A percentile compares a stretch with the other conserved stretches of the same genome.
Conservation (phyloP, 768 basidiomycete genomes). For the Amanita rubescens region DNA sequence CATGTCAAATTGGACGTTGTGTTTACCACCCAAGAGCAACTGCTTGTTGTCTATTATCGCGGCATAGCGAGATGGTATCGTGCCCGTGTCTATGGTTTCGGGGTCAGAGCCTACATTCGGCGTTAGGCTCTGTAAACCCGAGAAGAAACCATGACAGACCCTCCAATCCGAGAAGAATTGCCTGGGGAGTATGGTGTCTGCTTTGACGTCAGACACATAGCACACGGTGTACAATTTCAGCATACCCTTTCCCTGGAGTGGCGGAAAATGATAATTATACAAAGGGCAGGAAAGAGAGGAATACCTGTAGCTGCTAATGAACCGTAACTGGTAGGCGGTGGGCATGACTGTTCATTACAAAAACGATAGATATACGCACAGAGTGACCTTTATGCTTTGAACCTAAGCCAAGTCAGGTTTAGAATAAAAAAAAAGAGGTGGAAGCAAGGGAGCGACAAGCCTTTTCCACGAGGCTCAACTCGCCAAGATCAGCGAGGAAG, state of each 20-base stretch:
- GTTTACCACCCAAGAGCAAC: conserved; percentile 65
- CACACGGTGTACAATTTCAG: conserved; percentile 7
- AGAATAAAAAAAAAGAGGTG: neutral
- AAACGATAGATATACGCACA: conserved; percentile 33
- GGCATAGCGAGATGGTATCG: conserved; percentile 69
- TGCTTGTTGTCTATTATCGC: conserved; percentile 58
- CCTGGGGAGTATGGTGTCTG: conserved; percentile 85
- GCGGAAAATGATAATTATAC: conserved; percentile 7
- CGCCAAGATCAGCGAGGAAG: conserved; percentile 69
- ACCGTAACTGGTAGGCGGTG: conserved; percentile 57
- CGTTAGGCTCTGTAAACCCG: neutral
- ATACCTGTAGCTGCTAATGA: conserved; percentile 87
- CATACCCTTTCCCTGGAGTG: conserved; percentile 66
- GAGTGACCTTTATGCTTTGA: conserved; percentile 72
- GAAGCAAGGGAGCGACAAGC: conserved; percentile 24
- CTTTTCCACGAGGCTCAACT: conserved; percentile 63
- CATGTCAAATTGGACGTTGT: conserved; percentile 80
- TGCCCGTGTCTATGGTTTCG: conserved; percentile 87
- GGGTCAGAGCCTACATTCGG: conserved; percentile 63
- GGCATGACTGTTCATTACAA: conserved; percentile 1
- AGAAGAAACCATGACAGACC: conserved; percentile 22
- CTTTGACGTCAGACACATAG: neutral
- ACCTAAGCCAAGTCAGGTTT: conserved; percentile 39
- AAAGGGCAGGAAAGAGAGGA: conserved; percentile 10
- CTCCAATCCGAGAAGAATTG: conserved; percentile 77